Base-by-base conservation (phyloP, 257 asterid genomes). In the Ilex aquifolium region DNA sequence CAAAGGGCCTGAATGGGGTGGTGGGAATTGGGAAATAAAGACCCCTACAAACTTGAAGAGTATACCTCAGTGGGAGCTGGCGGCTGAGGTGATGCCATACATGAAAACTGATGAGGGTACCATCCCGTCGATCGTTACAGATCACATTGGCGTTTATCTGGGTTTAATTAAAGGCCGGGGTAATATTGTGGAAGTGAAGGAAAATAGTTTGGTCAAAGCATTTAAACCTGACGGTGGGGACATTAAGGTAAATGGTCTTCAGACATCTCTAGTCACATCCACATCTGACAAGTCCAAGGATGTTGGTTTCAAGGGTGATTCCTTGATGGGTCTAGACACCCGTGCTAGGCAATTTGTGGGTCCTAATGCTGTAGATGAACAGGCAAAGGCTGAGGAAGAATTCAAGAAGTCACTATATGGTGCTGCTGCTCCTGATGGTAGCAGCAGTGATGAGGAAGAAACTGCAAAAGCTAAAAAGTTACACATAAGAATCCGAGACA, bases 1-100 rank as follows among this genome's bases (percentile, higher is more conserved):
- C 62, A 93, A 93, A 84, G 99, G 96, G 12, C 83, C 88, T 69
- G 99, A 93, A 81, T 93, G 99, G 99, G 99, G 99, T 49, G 99
- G 99, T 67, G 99, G 99, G 61, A 93, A 93, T 83, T 93, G 97
- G 99, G 99, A 93, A 69, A 87, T 93, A 53, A 93, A 93, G 72
- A 93, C 97, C 6, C 95, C 97, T 56, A 79, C 77, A 36, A 87
- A 84, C 81, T 74, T 93, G 83, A 93, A 90, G 85, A 85, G 83
- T 83, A 90, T 93, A 76, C 99, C 99, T 62, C 97, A 90, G 76
- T 93, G 99, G 99, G 96, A 85, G 57, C 82, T 93, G 67, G 99
- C 99, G 73, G 95, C 97, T 72, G 97, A 93, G 81, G 99, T 93
- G 66, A 87, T 84, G 93, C 99, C 99, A 59, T 93, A 90, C 79